Evolutionary conservation across 2,329 filamentous ascomycete species (phyloP).

Genomic region (Pseudogymnoascus sp.): DNA sequence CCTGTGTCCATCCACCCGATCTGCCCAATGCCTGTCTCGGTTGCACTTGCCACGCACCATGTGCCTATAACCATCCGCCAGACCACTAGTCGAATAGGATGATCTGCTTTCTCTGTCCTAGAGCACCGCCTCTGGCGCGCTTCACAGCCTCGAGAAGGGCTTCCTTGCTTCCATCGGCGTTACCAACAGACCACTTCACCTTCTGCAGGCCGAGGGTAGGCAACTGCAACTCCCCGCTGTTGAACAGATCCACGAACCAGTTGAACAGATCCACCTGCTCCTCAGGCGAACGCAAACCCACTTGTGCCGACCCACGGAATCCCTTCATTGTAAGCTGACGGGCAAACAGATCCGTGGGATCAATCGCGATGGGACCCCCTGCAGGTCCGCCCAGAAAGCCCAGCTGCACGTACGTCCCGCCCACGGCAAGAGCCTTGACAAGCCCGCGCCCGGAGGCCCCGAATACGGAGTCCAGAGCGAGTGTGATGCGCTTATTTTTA

Average conservation of each 20-base stretch:
- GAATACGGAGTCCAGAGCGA: conserved; percentile 20
- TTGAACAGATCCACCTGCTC: not conserved
- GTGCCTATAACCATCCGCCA: not conserved
- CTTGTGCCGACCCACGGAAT: not conserved
- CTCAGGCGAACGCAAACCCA: not conserved
- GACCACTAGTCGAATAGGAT: not conserved
- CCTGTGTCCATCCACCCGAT: not conserved
- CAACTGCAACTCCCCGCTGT: not conserved
- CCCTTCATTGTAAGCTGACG: not conserved
- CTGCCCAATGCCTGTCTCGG: not conserved
- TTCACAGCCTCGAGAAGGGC: not conserved
- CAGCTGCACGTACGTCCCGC: conserved; percentile 19
- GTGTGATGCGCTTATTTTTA: conserved; percentile 13
- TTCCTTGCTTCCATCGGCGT: not conserved
- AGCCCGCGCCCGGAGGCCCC: conserved; percentile 16
- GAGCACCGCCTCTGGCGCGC: not conserved
- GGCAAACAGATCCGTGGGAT: not conserved
- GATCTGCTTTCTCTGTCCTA: not conserved
- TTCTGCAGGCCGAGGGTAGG: not conserved
- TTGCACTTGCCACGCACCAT: not conserved
- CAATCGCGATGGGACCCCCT: not conserved
- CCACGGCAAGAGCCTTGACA: conserved; percentile 14
- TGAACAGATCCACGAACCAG: not conserved
- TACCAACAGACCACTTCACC: not conserved
- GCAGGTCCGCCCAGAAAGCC: conserved; percentile 16